These are phyloP conservation scores for Spathaspora girioi DNA, from an alignment of 805 yeast genomes.

Conservation along the genomic window DNA sequence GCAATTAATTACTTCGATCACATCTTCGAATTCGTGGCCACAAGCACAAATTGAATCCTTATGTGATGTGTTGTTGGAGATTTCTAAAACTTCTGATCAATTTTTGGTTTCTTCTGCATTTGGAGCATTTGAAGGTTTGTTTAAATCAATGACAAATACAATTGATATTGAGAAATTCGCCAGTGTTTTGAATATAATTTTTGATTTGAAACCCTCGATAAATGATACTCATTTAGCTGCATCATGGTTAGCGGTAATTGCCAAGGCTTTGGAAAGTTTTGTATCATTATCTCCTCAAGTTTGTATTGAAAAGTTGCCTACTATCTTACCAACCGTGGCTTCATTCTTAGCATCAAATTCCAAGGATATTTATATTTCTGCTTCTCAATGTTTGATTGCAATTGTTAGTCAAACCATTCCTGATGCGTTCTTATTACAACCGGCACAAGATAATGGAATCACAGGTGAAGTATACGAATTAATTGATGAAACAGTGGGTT, in stretches of 20 bases:
- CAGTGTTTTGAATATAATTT: slow-evolving; percentile 63
- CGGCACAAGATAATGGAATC: slow-evolving; percentile 36
- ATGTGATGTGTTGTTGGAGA: slow-evolving; percentile 71
- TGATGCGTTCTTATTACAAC: slow-evolving; percentile 52
- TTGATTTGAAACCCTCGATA: slow-evolving; percentile 75
- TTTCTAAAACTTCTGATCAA: slow-evolving; percentile 82
- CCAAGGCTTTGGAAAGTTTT: slow-evolving; percentile 60
- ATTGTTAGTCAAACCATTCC: slow-evolving; percentile 65
- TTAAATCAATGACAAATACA: slow-evolving; percentile 58
- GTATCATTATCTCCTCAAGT: slow-evolving; percentile 31
- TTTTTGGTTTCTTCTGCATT: slow-evolving; percentile 79
- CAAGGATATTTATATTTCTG: slow-evolving; percentile 64
- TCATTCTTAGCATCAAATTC: slow-evolving; percentile 67
- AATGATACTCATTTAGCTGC: slow-evolving; percentile 86
- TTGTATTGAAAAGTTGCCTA: slow-evolving; percentile 56
- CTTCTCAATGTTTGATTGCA: slow-evolving; percentile 84
- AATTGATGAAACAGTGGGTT: slow-evolving; percentile 50
- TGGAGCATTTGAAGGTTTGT: slow-evolving; percentile 77
- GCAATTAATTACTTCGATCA: slow-evolving; percentile 69
- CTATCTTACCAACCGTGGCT: slow-evolving; percentile 44
- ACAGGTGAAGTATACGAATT: slow-evolving; percentile 50
- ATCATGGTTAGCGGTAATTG: slow-evolving; percentile 92
- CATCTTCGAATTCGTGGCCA: slow-evolving; percentile 84
- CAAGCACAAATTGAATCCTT: slow-evolving; percentile 59
- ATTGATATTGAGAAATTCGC: slow-evolving; percentile 62